These are phyloP conservation scores for Clarireedia sp. DNA, from an alignment of 2,329 filamentous ascomycete species.

Conservation along the genomic window DNA sequence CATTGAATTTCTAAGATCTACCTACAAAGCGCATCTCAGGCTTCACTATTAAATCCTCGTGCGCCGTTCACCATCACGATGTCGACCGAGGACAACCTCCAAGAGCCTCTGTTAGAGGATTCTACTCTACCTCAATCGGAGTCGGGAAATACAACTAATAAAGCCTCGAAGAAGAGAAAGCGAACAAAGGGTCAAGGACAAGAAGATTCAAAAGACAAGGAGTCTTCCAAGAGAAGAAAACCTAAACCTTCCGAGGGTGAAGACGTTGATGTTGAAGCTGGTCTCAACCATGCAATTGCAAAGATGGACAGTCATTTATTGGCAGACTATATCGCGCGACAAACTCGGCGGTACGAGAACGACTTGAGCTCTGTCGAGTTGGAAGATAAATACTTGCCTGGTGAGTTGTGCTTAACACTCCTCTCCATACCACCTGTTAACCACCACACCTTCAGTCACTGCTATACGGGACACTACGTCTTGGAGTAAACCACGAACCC, in stretches of 20 bases:
- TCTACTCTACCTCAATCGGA: slow-evolving; percentile 15
- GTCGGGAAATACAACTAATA: slow-evolving; percentile 8
- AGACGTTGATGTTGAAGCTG: slow-evolving; percentile 58
- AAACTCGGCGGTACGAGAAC: slow-evolving; percentile 67
- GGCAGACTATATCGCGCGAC: slow-evolving; percentile 77
- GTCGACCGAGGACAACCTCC: slow-evolving; percentile 20
- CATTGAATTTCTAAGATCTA: too few relatives aligned
- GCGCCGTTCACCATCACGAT: slow-evolving; percentile 13
- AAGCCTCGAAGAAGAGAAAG: slow-evolving; percentile 27
- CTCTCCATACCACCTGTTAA: neutral
- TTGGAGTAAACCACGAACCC: slow-evolving; percentile 57
- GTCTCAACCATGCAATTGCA: slow-evolving; percentile 71
- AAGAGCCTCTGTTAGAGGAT: slow-evolving; percentile 27
- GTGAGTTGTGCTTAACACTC: slow-evolving; percentile 37
- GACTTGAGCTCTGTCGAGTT: slow-evolving; percentile 79
- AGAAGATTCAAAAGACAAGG: neutral
- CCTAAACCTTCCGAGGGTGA: slow-evolving; percentile 45
- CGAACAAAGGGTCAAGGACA: slow-evolving; percentile 17
- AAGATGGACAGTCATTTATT: slow-evolving; percentile 77
- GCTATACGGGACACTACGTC: slow-evolving; percentile 73
- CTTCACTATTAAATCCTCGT: neutral
- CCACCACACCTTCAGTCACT: slow-evolving; percentile 38
- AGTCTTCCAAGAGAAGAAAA: slow-evolving; percentile 40
- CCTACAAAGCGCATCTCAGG: too few relatives aligned
- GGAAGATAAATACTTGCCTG: slow-evolving; percentile 71